Base-by-base conservation (phyloP, 306 rosid genomes). In the Cicer chorassanicum region DNA sequence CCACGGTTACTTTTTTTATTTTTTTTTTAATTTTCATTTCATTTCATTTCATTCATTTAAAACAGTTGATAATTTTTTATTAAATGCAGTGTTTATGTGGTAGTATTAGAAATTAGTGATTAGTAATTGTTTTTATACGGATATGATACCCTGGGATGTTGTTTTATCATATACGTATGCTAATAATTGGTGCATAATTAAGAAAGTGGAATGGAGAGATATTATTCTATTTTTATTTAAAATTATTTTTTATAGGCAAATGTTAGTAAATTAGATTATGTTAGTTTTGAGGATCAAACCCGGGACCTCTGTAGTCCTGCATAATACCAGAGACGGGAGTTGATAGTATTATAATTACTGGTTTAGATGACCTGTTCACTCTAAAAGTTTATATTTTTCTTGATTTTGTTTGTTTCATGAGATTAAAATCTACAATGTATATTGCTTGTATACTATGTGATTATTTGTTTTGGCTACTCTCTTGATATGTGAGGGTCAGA, bases 381-480 rank as follows among this genome's bases (percentile, higher is more conserved):
- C 1, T 1, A 6, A 24, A 24, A 24, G 29, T 24, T 24, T 24
- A 24, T 24, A 4, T 54, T 54, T 59, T 62, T 54, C 57, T 53
- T 16, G 36, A 65, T 48, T 42, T 42, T 65, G 79, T 13, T 59
- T 12, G 48, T 80, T 65, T 40, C 11, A 29, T 40, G 39, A n/a
- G 42, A 62, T 40, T 34, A 44, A 57, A 54, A 65, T 57, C 2
- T 40, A 46, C 6, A 0, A 12, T 57, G 69, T 49, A n/a, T 21
- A 38, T 43, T 63, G 38, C 38, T 13, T 8, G 16, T 38, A 8
- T 68, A 6, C 78, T 38, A 2, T 8, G 15, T 49, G 55, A 10
- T 79, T 59, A 12, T 48, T 36, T 42, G 54, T 74, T 42, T 42
- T 43, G 51, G 61, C 68, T 36, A 12, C 12, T 76, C 15, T 16